phyloP scores from a whole-genome alignment of 345 rosid genomes.

The Xanthoceras sorbifolium region DNA sequence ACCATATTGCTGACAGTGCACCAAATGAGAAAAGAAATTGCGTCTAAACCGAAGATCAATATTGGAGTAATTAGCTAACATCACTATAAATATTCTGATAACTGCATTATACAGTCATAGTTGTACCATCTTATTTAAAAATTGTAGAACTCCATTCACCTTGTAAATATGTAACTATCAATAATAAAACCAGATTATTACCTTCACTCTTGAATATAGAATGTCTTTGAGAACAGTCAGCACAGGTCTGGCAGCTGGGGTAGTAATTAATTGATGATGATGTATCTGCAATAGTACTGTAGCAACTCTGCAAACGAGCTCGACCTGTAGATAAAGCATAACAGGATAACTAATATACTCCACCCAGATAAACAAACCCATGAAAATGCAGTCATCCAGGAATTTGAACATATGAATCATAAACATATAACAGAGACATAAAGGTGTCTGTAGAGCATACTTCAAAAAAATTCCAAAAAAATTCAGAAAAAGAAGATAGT shows the following conservation, averaged over 20 bases:
- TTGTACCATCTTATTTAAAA: neutral
- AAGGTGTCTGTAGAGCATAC: neutral
- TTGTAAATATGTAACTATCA: neutral
- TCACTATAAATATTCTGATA: neutral
- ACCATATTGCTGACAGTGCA: neutral
- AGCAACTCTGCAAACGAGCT: conserved; percentile 77
- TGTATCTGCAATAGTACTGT: conserved; percentile 74
- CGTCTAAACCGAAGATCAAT: neutral
- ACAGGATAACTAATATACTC: neutral
- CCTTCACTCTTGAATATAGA: conserved; percentile 77
- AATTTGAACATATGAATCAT: neutral
- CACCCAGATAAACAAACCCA: neutral
- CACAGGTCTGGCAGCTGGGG: conserved; percentile 78
- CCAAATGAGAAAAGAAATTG: neutral
- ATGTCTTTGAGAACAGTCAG: conserved; percentile 68
- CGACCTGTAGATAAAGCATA: conserved; percentile 55
- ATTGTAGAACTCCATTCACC: neutral
- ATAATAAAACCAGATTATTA: conserved; percentile 25
- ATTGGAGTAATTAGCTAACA: neutral
- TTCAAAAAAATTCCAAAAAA: neutral
- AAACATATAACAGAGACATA: neutral
- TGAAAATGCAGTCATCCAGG: neutral
- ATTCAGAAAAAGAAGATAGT: neutral
- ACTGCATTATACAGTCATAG: neutral
- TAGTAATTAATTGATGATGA: conserved; percentile 75